Evolutionary conservation across 2,329 filamentous ascomycete genomes (phyloP), one percentile per base, ranked within the genome.

Genomic region (Neopestalotiopsis sp.): DNA sequence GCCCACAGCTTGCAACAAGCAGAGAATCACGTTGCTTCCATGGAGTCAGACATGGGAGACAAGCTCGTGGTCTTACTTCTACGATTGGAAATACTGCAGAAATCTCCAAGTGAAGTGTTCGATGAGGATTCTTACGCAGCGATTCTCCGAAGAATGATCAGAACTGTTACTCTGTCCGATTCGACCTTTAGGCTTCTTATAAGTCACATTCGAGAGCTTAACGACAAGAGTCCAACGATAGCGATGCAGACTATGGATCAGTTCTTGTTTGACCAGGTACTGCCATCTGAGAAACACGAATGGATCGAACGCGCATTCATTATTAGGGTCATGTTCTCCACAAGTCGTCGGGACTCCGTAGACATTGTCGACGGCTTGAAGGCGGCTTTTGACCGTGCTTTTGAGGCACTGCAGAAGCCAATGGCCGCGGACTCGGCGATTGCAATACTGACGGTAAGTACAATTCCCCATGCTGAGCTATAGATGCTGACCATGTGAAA

Each of bases 261-360:
- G 9, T 84, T 97, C 40, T 83, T 97, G 6, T 78, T 82, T 13
- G 78, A 84, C n/a, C 84, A 88, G 32, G 77, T 94, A 30, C 72
- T 89, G 70, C 73, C 81, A 69, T 80, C 84, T 32, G 67, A 73
- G 34, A 66, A 83, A 82, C 3, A 85, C 85, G 82, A 84, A 3
- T 94, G 91, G 90, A 82, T 94, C 40, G 93, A 95, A 69, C 92
- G 89, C 73, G 84, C 88, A 0, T 78, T 94, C 12, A 84, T 97
- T 20, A 89, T 89, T 5, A 86, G 92, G 3, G 81, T 94, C 4
- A 92, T 90, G 86, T 88, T 94, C 76, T 82, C 85, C 5, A 89
- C 88, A 0, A 83, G 82, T 66, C 84, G 81, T n/a, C 82, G 72
- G 67, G 80, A 74, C 72, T 82, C 83, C 71, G 45, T 72, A 14